phyloP scores from a whole-genome alignment of 2,329 filamentous ascomycete genomes.

The Didymella lethalis region DNA sequence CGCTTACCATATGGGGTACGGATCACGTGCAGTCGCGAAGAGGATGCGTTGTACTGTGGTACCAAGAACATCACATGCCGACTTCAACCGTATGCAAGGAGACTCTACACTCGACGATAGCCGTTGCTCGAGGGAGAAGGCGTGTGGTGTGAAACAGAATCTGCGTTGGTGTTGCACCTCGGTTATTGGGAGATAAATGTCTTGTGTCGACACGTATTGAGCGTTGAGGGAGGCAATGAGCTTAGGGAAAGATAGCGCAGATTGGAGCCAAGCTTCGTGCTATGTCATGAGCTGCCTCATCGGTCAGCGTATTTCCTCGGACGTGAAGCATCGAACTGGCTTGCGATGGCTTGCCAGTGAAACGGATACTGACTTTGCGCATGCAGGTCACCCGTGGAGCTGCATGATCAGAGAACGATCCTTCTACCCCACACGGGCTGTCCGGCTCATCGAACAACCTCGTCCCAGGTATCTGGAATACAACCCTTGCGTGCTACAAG shows the following conservation, averaged over 20 bases:
- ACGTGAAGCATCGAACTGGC: slow-evolving; percentile 1
- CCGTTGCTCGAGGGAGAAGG: slow-evolving; percentile 27
- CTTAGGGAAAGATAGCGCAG: slow-evolving; percentile 15
- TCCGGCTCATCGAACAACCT: slow-evolving; percentile 38
- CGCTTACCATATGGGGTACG: slow-evolving; percentile 1
- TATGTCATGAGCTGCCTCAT: slow-evolving; percentile 23
- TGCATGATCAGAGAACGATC: slow-evolving; percentile 40
- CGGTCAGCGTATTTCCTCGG: slow-evolving; percentile 13
- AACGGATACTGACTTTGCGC: slow-evolving; percentile 25
- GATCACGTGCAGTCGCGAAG: slow-evolving; percentile 31
- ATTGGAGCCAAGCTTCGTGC: slow-evolving; percentile 11
- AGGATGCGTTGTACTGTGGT: slow-evolving; percentile 31
- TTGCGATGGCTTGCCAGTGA: slow-evolving; percentile 22
- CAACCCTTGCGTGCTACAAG: slow-evolving; percentile 41
- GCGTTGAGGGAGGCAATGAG: slow-evolving; percentile 16
- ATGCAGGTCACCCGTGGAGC: slow-evolving; percentile 42
- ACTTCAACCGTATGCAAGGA: slow-evolving; percentile 39
- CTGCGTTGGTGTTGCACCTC: slow-evolving; percentile 39
- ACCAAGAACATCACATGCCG: slow-evolving; percentile 32
- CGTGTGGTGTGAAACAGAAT: slow-evolving; percentile 36
- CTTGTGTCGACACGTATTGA: slow-evolving; percentile 24
- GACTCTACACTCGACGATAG: slow-evolving; percentile 29
- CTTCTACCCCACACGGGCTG: slow-evolving; percentile 34
- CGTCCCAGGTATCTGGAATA: slow-evolving; percentile 38
- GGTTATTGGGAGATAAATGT: slow-evolving; percentile 34